Conservation (phyloP, 176 grass and related monocot genomes). For the Olyra latifolia region DNA sequence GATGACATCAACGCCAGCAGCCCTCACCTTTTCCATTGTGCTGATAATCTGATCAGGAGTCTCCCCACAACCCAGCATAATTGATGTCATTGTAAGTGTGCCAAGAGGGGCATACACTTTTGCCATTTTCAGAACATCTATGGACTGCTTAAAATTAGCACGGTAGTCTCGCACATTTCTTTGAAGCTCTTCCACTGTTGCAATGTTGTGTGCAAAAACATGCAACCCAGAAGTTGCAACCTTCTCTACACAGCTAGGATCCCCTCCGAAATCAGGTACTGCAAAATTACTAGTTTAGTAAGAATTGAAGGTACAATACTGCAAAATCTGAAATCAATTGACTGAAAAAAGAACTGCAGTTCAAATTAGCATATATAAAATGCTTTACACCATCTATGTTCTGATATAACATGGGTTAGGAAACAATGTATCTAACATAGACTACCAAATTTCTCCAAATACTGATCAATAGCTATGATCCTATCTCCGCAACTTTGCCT, state of each 20-base stretch:
- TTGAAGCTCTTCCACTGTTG: constrained; percentile 94
- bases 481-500: constrained; percentile 30
- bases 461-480: constrained; percentile 18
- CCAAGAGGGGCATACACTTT: constrained; percentile 89
- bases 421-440: constrained; percentile 24
- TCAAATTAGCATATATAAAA: constrained; percentile 27
- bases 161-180: constrained; percentile 71
- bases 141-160: constrained; percentile 93
- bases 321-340: background rate
- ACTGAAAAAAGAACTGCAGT: background rate
- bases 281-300: constrained; percentile 23
- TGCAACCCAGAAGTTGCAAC: constrained; percentile 88
- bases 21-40: constrained; percentile 92
- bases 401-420: constrained; percentile 10
- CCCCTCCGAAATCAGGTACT: constrained; percentile 96
- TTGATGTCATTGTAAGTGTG: constrained; percentile 90
- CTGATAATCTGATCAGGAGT: constrained; percentile 83
- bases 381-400: constrained; percentile 40
- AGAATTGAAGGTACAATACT: constrained; percentile 21
- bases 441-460: background rate
- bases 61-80: constrained; percentile 94
- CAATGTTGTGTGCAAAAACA: constrained; percentile 98
- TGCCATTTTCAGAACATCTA: constrained; percentile 91
- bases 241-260: constrained; percentile 71
- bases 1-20: constrained; percentile 93